phyloP scores from a whole-genome alignment of 1,284 basidiomycete genomes.

The Ceratobasidium sp. region DNA sequence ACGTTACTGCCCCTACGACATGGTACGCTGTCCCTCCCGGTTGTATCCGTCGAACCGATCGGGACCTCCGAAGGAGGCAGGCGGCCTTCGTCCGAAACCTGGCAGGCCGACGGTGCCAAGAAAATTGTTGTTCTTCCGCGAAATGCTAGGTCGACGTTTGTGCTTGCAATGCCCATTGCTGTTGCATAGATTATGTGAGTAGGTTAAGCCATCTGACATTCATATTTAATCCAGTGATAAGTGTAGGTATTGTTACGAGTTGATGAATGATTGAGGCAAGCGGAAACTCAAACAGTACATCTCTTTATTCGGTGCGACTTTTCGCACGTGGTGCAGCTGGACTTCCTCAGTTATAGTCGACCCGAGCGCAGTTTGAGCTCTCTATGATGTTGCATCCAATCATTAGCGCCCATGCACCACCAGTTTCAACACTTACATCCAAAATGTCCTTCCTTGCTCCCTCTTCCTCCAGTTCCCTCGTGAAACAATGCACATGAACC shows the following conservation, averaged over 20 bases:
- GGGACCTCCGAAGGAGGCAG: conserved; percentile 68
- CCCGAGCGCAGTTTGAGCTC: conserved; percentile 79
- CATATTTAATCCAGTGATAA: neutral
- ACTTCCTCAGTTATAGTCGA: conserved; percentile 67
- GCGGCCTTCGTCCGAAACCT: conserved; percentile 64
- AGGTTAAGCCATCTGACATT: too few relatives aligned
- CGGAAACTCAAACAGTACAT: conserved; percentile 99
- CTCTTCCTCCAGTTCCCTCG: conserved; percentile 81
- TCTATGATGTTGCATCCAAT: conserved; percentile 61
- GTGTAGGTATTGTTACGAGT: neutral
- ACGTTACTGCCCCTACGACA: conserved; percentile 84
- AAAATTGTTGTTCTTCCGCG: conserved; percentile 78
- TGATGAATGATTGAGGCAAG: conserved; percentile 65
- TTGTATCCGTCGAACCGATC: conserved; percentile 69
- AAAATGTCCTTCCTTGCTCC: conserved; percentile 81
- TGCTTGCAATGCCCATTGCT: conserved; percentile 69
- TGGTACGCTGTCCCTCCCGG: conserved; percentile 78
- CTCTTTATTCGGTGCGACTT: conserved; percentile 96
- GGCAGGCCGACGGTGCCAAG: conserved; percentile 82
- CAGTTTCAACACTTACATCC: conserved; percentile 64
- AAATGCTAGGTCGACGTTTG: conserved; percentile 82
- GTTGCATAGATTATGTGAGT: neutral
- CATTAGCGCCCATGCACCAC: neutral
- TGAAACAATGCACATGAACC: conserved; percentile 98
- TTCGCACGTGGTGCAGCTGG: conserved; percentile 83